Percentiles rank a stretch among this genome's conserved stretches.
phyloP scores from a whole-genome alignment of 495 filamentous ascomycete species.

The Trypethelium eluteriae region DNA sequence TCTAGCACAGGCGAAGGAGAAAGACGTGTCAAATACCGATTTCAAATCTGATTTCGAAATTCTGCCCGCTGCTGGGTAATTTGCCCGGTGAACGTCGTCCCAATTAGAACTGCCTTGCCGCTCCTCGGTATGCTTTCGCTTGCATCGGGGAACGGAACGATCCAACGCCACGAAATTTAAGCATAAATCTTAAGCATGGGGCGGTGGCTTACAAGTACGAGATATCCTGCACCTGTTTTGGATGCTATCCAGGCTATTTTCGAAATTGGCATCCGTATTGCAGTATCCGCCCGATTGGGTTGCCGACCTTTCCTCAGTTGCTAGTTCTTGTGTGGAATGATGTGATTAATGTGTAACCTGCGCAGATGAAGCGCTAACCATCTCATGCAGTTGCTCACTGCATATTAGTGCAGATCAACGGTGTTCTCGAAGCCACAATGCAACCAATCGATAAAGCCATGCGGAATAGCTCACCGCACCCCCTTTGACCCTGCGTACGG shows the following conservation, averaged over 20 bases:
- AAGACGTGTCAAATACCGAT: slow-evolving; percentile 1
- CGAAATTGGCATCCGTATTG: no score
- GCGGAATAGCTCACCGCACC: neutral
- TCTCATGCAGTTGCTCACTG: neutral
- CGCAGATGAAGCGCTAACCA: no score
- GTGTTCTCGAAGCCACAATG: neutral
- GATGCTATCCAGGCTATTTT: no score
- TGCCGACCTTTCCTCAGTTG: no score
- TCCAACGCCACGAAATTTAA: neutral
- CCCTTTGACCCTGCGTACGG: neutral
- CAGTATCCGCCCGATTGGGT: no score
- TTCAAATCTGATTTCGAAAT: neutral
- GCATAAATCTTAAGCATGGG: neutral
- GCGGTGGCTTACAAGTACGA: no score
- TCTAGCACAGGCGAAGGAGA: neutral
- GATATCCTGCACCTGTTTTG: no score
- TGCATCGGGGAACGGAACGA: neutral
- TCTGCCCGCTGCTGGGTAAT: neutral
- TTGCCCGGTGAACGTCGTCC: neutral
- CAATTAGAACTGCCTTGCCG: neutral
- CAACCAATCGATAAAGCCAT: slow-evolving; percentile 4
- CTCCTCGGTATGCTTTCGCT: neutral
- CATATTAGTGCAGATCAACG: neutral
- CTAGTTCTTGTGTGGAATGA: no score
- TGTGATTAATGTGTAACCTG: no score